These are phyloP conservation scores for Populus simonii DNA, from an alignment of 345 rosid genomes.

Conservation along the genomic window DNA sequence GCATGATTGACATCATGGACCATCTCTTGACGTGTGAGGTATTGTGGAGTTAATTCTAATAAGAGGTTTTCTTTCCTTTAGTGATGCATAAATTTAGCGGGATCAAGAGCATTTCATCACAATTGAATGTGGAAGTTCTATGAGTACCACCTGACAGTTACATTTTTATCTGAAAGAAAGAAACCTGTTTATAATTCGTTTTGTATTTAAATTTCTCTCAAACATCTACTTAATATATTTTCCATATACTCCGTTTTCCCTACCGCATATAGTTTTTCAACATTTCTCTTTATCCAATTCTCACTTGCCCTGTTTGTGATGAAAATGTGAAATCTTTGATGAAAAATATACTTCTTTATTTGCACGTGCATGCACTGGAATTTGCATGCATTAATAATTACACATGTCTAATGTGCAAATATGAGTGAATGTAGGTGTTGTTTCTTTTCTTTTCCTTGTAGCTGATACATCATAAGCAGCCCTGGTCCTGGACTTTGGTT, in stretches of 20 bases:
- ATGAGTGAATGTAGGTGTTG: not conserved
- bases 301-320: not conserved
- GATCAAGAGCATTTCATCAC: not conserved
- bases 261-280: not conserved
- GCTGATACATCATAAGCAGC: not conserved
- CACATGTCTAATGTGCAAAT: not conserved
- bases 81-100: not conserved
- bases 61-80: not conserved
- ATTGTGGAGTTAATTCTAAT: conserved; percentile 7
- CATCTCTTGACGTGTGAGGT: conserved; percentile 97
- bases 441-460: not conserved
- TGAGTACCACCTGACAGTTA: not conserved
- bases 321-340: not conserved
- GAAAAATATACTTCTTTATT: not conserved
- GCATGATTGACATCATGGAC: conserved; percentile 88
- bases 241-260: not conserved
- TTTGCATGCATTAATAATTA: not conserved
- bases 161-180: not conserved
- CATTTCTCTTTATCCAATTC: not conserved
- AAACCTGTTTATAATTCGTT: not conserved
- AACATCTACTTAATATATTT: not conserved
- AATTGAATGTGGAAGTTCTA: not conserved
- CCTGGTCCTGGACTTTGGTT: not conserved
- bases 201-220: not conserved
- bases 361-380: not conserved